Conservation (phyloP, 192 early-diverging fungal species). For the Chytriomyces sp. region DNA sequence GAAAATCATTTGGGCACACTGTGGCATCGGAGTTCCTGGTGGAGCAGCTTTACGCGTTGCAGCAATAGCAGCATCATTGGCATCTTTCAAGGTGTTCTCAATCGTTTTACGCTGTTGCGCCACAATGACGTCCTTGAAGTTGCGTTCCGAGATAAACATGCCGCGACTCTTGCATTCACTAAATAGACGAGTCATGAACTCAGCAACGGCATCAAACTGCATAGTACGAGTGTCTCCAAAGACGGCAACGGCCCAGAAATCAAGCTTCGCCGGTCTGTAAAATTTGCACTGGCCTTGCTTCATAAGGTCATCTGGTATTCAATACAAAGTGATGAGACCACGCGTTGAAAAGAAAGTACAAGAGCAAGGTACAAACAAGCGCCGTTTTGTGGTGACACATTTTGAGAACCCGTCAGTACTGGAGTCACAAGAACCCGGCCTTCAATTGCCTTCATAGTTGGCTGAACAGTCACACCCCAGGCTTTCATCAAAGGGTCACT, state of each 20-base stretch:
- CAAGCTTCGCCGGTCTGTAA: conserved; percentile 24
- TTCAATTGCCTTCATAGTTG: conserved; percentile 45
- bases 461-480: conserved; percentile 43
- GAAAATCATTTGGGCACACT: conserved; percentile 28
- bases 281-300: conserved; percentile 15
- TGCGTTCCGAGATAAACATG: conserved; percentile 8
- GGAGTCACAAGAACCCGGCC: conserved; percentile 43
- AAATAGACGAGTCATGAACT: conserved; percentile 18
- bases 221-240: conserved; percentile 27
- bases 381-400: conserved; percentile 20
- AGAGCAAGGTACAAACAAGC: not conserved
- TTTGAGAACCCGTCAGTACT: conserved; percentile 17
- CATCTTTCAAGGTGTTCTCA: not conserved
- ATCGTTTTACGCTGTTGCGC: not conserved
- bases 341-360: not conserved
- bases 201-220: not conserved
- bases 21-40: not conserved
- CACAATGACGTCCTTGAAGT: conserved; percentile 6
- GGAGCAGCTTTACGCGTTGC: not conserved
- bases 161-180: conserved; percentile 22
- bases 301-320: not conserved
- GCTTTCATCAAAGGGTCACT: conserved; percentile 19
- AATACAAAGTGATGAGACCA: not conserved
- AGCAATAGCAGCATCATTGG: not conserved
- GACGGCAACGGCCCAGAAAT: conserved; percentile 28